Evolutionary conservation across 257 asterid species (phyloP), one percentile per base, ranked within the genome.

Genomic region (Nicotiana knightiana): DNA sequence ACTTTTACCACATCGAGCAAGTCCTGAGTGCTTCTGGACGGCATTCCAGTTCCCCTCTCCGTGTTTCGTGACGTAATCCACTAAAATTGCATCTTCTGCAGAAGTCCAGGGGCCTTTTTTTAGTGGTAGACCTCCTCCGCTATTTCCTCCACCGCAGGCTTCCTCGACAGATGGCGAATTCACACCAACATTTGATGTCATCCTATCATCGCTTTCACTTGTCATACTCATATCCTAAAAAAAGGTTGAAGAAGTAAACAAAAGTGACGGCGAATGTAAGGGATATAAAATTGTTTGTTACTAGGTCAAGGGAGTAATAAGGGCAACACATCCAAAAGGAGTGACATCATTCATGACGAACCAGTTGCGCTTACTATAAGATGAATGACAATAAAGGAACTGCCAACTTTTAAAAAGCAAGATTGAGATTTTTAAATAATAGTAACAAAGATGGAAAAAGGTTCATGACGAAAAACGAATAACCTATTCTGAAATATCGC

Each of bases 1-100:
- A 80, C 95, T 91, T 84, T 91, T 91, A 16, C 95, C 95, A 82
- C 95, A 90, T 13, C 95, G 91, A 39, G 93, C 90, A 67, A 91
- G 95, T 33, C 90, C 91, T 5, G 91, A 84, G 86, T 87, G 85
- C 77, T 83, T 91, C 77, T 90, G 93, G 77, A 91, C 90, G 4
- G 92, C 91, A 84, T 88, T 91, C 95, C 93, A 91, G 82, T 90
- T 91, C 39, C 95, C 95, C 64, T 88, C 95, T n/a, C 95, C 95
- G 9, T 91, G 85, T 82, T 82, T 88, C 61, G 84, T 84, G 46
- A 91, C 95, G 85, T 91, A 90, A 28, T 85, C 91, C 55, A 84
- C 82, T 82, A 91, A 89, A 84, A 91, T 87, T 30, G 91, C 89
- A 66, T 91, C 95, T 84, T 91, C 95, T 9, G 86, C 87, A 77